Conservation (phyloP, 495 filamentous ascomycete species). For the Aspergillus panamensis region DNA sequence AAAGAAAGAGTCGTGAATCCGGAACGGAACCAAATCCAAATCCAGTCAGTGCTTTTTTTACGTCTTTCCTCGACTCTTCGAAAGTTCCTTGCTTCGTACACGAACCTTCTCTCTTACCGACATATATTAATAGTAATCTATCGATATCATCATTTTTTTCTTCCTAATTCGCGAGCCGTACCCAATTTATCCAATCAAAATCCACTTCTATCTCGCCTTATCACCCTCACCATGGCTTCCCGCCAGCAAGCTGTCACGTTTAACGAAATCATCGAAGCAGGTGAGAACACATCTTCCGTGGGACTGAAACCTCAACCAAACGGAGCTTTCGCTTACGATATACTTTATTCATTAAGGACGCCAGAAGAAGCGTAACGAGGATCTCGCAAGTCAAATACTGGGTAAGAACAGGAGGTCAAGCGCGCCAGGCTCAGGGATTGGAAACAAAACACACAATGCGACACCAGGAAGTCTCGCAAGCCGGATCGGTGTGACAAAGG, state of each 20-base stretch:
- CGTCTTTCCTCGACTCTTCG: too few relatives aligned
- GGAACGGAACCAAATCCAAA: constrained; percentile 8
- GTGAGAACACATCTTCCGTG: constrained; percentile 31
- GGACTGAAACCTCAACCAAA: not conserved
- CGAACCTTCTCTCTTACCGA: too few relatives aligned
- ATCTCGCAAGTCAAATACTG: constrained; percentile 68
- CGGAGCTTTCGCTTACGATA: constrained; percentile 9
- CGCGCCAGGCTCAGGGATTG: constrained; percentile 48
- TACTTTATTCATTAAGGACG: constrained; percentile 47
- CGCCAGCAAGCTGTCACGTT: constrained; percentile 53
- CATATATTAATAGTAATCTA: too few relatives aligned
- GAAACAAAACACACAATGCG: constrained; percentile 43
- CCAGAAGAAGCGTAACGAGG: constrained; percentile 64
- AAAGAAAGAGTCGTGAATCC: constrained; percentile 6
- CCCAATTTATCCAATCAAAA: not conserved
- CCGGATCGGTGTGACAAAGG: constrained; percentile 72
- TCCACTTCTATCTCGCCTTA: not conserved
- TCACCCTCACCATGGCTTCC: constrained; percentile 43
- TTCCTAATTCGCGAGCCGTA: not conserved
- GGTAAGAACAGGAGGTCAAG: constrained; percentile 59
- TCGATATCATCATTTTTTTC: not conserved
- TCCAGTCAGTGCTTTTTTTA: not conserved
- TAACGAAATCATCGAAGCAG: constrained; percentile 62
- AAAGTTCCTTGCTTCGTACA: too few relatives aligned
- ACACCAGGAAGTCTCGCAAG: constrained; percentile 62